Base-by-base conservation (phyloP, 176 grass and related monocot species). In the Rhynchospora pubera region DNA sequence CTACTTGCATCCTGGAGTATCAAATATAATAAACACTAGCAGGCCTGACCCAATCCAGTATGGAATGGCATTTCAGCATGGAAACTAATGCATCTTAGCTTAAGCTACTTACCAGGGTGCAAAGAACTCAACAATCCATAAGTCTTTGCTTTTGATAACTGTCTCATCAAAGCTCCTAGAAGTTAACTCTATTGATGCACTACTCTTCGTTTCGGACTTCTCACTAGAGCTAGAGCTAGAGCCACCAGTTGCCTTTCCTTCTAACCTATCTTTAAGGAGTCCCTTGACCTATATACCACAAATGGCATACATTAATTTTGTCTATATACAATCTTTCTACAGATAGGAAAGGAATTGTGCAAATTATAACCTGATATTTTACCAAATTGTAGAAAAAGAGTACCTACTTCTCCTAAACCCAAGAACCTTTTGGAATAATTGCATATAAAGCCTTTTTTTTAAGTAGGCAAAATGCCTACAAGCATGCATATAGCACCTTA, bases 71-170 rank as follows among this genome's bases (percentile, higher is more conserved):
- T 65, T 67, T 82, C 4, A 58, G 63, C 32, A 47, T 12, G 65
- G 50, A 84, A 60, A 60, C n/a, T 24, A 86, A 59, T 22, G 46
- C 0, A 23, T 61, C 34, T 78, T 51, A 46, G 62, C 44, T 45
- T 59, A 47, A 89, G 46, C 6, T 82, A 48, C 91, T 82, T 93
- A 99, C 97, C 97, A 99, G 57, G 97, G 97, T 77, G 97, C 97
- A 85, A 99, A 99, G 66, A 99, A 96, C 73, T 99, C 97, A 81
- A 99, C 93, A 59, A 99, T 93, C 97, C 91, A 99, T 66, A 99
- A 83, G 62, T 99, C 97, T 57, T 96, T 99, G 78, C 93, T 96
- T 85, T 96, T 99, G 42, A 89, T 39, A 77, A 99, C 97, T 9
- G 93, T 84, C 51, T 96, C 89, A 80, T 99, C 97, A 28, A 99